Conservation (phyloP, 2,329 filamentous ascomycete genomes). For the Fusarium continuum region DNA sequence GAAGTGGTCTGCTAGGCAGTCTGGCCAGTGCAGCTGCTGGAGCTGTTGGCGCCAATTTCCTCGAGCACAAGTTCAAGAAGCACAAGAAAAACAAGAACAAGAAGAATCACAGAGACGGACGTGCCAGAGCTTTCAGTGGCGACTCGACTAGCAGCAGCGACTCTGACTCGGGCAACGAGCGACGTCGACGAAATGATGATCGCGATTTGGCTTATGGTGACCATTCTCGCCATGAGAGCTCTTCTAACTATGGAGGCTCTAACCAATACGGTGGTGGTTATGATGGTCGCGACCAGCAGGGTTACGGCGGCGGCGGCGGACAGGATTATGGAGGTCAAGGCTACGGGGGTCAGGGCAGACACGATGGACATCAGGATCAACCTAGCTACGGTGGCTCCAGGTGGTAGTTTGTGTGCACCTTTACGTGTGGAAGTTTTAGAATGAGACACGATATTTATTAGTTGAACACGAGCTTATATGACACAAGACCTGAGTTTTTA, state of each 20-base stretch:
- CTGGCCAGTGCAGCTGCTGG: slow-evolving; percentile 59
- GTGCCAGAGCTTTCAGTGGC: slow-evolving; percentile 25
- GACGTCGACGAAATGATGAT: slow-evolving; percentile 24
- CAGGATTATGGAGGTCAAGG: slow-evolving; percentile 1
- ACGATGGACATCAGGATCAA: neutral
- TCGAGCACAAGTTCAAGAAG: slow-evolving; percentile 53
- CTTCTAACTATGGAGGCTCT: neutral
- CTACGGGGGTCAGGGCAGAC: neutral
- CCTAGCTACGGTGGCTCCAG: neutral
- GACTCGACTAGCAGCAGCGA: slow-evolving; percentile 42
- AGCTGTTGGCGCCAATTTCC: slow-evolving; percentile 59
- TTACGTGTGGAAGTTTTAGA: too few relatives aligned
- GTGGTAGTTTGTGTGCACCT: neutral
- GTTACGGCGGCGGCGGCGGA: neutral
- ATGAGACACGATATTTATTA: neutral
- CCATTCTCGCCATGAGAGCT: neutral
- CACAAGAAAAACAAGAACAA: slow-evolving; percentile 43
- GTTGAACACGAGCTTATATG: neutral
- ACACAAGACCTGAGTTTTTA: neutral
- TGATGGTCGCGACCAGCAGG: too few relatives aligned
- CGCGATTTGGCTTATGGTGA: slow-evolving; percentile 22
- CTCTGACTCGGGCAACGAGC: slow-evolving; percentile 36
- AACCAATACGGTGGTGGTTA: neutral
- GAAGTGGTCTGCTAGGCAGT: slow-evolving; percentile 59
- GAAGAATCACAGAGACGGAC: slow-evolving; percentile 36